A percentile compares a stretch with the other conserved stretches of the same genome.
Conservation (phyloP, 768 basidiomycete species). For the Serendipita vermifera region DNA sequence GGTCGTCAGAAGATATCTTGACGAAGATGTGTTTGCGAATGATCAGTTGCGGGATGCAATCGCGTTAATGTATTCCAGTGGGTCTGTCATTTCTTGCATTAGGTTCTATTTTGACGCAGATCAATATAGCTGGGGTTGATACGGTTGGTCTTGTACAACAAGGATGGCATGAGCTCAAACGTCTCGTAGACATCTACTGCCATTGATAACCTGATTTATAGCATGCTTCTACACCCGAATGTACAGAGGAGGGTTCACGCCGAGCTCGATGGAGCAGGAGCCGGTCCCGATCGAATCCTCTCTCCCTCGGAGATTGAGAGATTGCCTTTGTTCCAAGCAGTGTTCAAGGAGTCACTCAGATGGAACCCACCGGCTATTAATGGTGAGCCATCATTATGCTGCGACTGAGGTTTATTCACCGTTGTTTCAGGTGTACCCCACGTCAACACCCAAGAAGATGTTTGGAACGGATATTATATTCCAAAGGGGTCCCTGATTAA, state of each 20-base stretch:
- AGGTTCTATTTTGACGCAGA: neutral
- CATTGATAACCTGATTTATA: conserved; percentile 13
- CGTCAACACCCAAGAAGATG: conserved; percentile 22
- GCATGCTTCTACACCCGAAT: conserved; percentile 20
- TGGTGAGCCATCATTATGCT: conserved; percentile 12
- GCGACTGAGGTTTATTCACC: neutral
- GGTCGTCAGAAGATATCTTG: neutral
- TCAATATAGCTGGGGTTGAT: neutral
- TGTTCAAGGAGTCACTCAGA: conserved; percentile 28
- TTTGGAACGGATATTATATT: conserved; percentile 25
- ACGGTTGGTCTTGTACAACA: no score
- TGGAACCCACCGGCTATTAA: conserved; percentile 20
- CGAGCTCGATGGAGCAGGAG: conserved; percentile 29
- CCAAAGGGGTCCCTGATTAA: conserved; percentile 23
- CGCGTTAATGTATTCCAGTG: conserved; percentile 1
- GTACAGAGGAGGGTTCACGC: conserved; percentile 22
- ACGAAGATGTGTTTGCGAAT: neutral
- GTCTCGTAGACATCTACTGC: conserved; percentile 14
- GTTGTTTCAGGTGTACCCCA: conserved; percentile 15
- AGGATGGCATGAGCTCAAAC: neutral
- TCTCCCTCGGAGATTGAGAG: conserved; percentile 23
- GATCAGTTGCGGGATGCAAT: neutral
- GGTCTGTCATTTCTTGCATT: no score
- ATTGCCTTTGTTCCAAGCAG: conserved; percentile 28
- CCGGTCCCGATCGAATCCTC: conserved; percentile 25